Evolutionary conservation across 164 flowering plant genomes (phyloP), one percentile per base, ranked within the genome.

Genomic region (Tetrastigma voinierianum): DNA sequence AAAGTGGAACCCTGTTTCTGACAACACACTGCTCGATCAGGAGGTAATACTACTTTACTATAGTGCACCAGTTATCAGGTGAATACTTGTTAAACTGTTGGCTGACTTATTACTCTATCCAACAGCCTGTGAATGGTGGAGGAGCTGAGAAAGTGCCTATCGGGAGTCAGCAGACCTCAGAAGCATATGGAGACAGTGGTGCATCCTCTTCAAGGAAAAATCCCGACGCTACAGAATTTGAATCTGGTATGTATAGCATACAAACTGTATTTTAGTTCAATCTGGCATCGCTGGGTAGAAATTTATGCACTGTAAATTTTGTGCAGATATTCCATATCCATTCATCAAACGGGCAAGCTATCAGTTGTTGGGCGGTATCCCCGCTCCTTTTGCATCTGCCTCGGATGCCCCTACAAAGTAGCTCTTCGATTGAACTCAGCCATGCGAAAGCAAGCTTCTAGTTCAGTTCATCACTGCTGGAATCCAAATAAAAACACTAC

Each of bases 321-420:
- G 8, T 80, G 80, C 82, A 89, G 94, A 78, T 74, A 19, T 52
- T 10, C 72, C 80, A 54, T 54, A 60, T 62, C 73, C 83, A 9
- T 80, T 78, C 61, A 18, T 73, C 44, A 77, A 77, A 62, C 32
- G 67, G 59, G 81, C 84, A 62, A 74, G 76, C 40, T 32, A 32
- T 58, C 69, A 75, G 49, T 76, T 83, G 84, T 72, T 83, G 80
- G 85, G 83, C n/a, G 62, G 70, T 65, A 67, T 83, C 18, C 78
- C 84, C 75, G 86, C 89, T 59, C 88, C 88, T 68, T 84, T 82
- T 49, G 87, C 94, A 64, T 85, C 73, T 75, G 87, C 93, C 59
- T 72, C 86, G 4, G 87, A 88, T 71, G 70, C 74, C n/a, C n/a
- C n/a, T 18, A 14, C 78, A 45, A 85, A 84, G 75, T 72, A 18